Evolutionary conservation across 2,329 filamentous ascomycete genomes (phyloP).

Genomic region (Botryotinia narcissicola): DNA sequence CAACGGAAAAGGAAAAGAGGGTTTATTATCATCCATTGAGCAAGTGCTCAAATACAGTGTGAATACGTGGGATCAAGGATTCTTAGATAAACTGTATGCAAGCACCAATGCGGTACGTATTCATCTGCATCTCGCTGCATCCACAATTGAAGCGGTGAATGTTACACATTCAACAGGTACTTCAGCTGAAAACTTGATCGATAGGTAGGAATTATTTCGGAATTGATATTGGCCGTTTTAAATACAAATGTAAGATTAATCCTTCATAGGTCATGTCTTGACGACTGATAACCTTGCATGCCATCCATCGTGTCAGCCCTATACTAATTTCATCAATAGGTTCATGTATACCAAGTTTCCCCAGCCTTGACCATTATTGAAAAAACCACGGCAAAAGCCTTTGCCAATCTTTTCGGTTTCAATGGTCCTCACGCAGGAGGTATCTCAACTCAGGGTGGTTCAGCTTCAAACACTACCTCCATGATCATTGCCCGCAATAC

Average conservation of each 20-base stretch:
- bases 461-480: slow-evolving; percentile 78
- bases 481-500: slow-evolving; percentile 86
- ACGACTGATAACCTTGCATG: not conserved
- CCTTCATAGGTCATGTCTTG: not conserved
- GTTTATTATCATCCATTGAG: slow-evolving; percentile 67
- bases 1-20: slow-evolving; percentile 64
- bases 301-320: not conserved
- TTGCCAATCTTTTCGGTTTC: slow-evolving; percentile 78
- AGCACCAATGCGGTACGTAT: slow-evolving; percentile 71
- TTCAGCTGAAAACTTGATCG: slow-evolving; percentile 3
- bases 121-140: slow-evolving; percentile 22
- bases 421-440: slow-evolving; percentile 65
- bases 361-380: slow-evolving; percentile 85
- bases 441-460: slow-evolving; percentile 73
- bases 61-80: slow-evolving; percentile 98
- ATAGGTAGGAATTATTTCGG: slow-evolving; percentile 76
- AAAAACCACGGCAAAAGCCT: slow-evolving; percentile 70
- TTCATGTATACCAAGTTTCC: slow-evolving; percentile 92
- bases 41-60: slow-evolving; percentile 80
- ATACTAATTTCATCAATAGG: slow-evolving; percentile 41
- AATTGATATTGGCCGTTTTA: slow-evolving; percentile 77
- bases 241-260: slow-evolving; percentile 74
- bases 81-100: slow-evolving; percentile 93
- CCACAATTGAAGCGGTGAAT: slow-evolving; percentile 13
- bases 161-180: not conserved